A percentile compares a stretch with the other conserved stretches of the same genome.
These are phyloP conservation scores for Dactylis glomerata DNA, from an alignment of 176 grass and related monocot species.

Conservation along the genomic window DNA sequence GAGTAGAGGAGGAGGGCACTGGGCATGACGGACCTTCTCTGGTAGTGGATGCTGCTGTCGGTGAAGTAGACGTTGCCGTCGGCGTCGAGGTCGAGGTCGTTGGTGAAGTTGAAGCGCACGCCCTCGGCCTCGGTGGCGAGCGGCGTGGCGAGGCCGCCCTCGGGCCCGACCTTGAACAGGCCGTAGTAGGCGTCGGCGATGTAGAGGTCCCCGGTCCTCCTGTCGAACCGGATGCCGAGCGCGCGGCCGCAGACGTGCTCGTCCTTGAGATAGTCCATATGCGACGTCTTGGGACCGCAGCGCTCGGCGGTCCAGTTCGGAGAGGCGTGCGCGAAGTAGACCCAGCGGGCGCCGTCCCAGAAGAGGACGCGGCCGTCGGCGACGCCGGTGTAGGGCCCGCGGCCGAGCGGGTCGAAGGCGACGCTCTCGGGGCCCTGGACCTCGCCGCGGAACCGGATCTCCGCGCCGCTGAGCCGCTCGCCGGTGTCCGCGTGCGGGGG, in stretches of 20 bases:
- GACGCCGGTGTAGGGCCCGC: conserved; percentile 85
- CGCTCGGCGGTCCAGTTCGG: conserved; percentile 63
- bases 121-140: conserved; percentile 84
- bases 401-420: conserved; percentile 76
- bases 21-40: conserved; percentile 60
- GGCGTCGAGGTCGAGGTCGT: conserved; percentile 84
- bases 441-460: conserved; percentile 79
- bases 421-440: conserved; percentile 93
- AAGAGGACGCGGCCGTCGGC: conserved; percentile 85
- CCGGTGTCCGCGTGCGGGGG: conserved; percentile 42
- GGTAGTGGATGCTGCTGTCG: conserved; percentile 79
- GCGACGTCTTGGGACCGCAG: conserved; percentile 69
- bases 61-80: conserved; percentile 89
- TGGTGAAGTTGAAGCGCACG: conserved; percentile 82
- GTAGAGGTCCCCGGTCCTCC: conserved; percentile 67
- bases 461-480: conserved; percentile 63
- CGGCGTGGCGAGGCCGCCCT: conserved; percentile 75
- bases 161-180: conserved; percentile 76
- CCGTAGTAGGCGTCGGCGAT: conserved; percentile 94
- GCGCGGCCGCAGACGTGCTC: conserved; percentile 92
- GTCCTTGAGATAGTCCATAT: conserved; percentile 68
- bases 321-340: conserved; percentile 71
- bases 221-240: conserved; percentile 78
- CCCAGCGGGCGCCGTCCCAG: conserved; percentile 71
- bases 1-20: neutral